Evolutionary conservation across 1,284 basidiomycete species (phyloP).

Genomic region (Melampsora americana): DNA sequence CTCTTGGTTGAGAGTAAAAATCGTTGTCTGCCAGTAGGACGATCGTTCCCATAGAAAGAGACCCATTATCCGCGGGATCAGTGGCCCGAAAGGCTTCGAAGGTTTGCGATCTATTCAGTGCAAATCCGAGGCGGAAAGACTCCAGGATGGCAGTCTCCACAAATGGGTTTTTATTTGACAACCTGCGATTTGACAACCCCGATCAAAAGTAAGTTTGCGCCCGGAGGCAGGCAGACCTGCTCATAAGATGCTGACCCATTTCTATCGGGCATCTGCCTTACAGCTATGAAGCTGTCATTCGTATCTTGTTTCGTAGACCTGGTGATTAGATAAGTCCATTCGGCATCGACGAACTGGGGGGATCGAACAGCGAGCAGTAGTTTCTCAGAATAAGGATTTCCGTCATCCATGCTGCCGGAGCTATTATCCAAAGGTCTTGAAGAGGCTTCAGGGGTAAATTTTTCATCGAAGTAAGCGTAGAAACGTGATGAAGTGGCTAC

Average conservation of each 20-base stretch:
- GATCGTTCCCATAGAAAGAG: conserved; percentile 3
- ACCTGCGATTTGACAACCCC: not conserved
- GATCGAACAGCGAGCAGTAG: conserved; percentile 68
- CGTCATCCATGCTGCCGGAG: not conserved
- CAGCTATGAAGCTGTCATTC: not conserved
- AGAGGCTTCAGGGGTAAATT: conserved; percentile 14
- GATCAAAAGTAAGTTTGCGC: not conserved
- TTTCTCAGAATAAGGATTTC: not conserved
- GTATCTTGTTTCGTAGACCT: not conserved
- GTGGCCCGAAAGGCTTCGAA: not conserved
- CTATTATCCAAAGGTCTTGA: not conserved
- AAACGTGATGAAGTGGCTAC: conserved; percentile 89
- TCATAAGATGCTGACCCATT: not conserved
- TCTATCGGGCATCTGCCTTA: not conserved
- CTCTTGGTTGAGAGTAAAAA: conserved; percentile 42
- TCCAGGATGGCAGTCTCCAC: conserved; percentile 30
- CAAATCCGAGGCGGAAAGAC: conserved; percentile 21
- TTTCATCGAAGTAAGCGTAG: conserved; percentile 63
- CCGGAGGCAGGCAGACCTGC: not conserved
- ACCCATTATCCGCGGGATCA: not conserved
- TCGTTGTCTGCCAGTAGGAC: conserved; percentile 34
- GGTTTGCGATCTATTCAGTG: not conserved
- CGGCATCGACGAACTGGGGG: conserved; percentile 79
- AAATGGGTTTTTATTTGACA: conserved; percentile 17
- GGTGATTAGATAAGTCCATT: conserved; percentile 66